Evolutionary conservation across 1,284 basidiomycete genomes (phyloP).

Genomic region (Leccinum subspadiceum): DNA sequence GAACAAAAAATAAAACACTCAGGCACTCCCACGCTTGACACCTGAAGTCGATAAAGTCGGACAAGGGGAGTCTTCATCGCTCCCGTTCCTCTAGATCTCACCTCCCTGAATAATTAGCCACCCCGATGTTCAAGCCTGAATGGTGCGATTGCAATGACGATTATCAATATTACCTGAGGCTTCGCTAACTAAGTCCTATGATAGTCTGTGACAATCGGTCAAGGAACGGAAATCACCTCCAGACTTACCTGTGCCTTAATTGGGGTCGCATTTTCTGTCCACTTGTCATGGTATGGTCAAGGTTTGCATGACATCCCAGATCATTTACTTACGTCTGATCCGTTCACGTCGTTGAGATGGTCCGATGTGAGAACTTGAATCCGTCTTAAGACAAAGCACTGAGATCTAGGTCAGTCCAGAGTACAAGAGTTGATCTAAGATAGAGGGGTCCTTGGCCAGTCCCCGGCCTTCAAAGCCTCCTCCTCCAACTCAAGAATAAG

Average conservation of each 20-base stretch:
- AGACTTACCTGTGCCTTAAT: background rate
- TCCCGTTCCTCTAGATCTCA: background rate
- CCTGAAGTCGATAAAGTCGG: background rate
- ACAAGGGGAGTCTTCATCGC: background rate
- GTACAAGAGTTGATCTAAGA: background rate
- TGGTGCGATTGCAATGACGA: background rate
- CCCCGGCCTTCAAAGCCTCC: slow-evolving; percentile 30
- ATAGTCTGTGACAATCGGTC: background rate
- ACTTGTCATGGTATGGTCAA: background rate
- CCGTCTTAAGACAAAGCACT: background rate
- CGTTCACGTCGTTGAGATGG: background rate
- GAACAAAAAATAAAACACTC: background rate
- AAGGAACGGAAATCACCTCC: background rate
- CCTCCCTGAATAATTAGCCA: background rate
- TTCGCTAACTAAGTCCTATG: background rate
- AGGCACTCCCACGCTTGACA: background rate
- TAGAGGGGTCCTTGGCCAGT: slow-evolving; percentile 22
- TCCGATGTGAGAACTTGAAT: background rate
- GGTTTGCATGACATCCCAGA: background rate
- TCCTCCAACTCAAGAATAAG: slow-evolving; percentile 48
- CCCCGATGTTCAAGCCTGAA: background rate
- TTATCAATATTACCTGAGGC: background rate
- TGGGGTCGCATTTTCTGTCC: background rate
- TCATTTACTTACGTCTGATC: background rate
- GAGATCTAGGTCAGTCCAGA: background rate